Evolutionary conservation across 2,329 filamentous ascomycete genomes (phyloP), one percentile per base, ranked within the genome.

Genomic region (Alternaria atra): DNA sequence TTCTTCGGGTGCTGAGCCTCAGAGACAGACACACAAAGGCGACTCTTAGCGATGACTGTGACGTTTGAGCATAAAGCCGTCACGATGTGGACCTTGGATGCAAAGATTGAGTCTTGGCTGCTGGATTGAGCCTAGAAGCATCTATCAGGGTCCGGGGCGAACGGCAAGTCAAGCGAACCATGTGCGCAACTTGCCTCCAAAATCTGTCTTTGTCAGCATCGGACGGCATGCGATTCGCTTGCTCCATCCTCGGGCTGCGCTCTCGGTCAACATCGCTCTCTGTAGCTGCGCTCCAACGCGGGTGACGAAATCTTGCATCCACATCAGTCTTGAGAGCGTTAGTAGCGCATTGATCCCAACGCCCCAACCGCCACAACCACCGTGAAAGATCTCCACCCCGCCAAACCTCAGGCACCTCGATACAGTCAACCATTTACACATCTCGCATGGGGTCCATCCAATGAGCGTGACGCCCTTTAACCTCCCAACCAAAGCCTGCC

Each of bases 401-500:
- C 39, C 48, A 48, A 27, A 40, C 55, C 50, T 50, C 40, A 48
- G 4, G 40, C 46, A 64, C 32, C 70, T 63, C 20, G 34, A 66
- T 71, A 42, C 48, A 70, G 70, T 59, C 59, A 73, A 63, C 60
- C 60, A 46, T 56, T 64, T 56, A 68, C 75, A 76, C 42, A 58
- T 46, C 66, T 66, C 65, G 73, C 74, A 77, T 77, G 69, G 66
- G 56, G 61, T 57, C 64, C 65, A 66, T 67, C 71, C 72, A 73
- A 78, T 77, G 75, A 71, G 65, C 62, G 58, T 66, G 52, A 66
- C 71, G 58, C 63, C 69, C 37, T 63, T 77, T 44, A 68, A 68
- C 37, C 68, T 75, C 17, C 74, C 77, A 32, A 74, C 76, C 37
- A 77, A 78, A 73, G 70, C 84, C 61, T 89, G 87, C 75, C 86